Conservation (phyloP, 2,329 filamentous ascomycete genomes). For the Thelonectria blattea region DNA sequence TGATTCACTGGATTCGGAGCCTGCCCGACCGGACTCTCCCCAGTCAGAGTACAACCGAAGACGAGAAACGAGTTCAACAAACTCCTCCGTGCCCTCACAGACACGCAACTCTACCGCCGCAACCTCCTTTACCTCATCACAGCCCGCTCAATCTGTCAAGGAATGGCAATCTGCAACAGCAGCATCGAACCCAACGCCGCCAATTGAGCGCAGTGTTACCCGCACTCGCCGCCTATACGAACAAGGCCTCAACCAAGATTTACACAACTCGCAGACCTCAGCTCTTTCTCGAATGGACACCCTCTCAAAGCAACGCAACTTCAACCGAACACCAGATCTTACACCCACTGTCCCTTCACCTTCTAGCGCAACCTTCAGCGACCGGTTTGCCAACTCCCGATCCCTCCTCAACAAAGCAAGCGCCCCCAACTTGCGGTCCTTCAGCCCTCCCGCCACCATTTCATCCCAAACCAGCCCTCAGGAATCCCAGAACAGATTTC, state of each 20-base stretch:
- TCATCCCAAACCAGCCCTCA: conserved; percentile 47
- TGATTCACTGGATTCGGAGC: conserved; percentile 30
- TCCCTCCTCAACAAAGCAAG: conserved; percentile 63
- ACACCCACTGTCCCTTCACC: conserved; percentile 54
- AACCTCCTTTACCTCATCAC: conserved; percentile 81
- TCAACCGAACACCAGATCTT: conserved; percentile 58
- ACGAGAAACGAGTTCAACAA: conserved; percentile 85
- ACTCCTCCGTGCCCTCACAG: conserved; percentile 70
- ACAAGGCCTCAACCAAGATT: conserved; percentile 77
- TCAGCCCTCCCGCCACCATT: conserved; percentile 54
- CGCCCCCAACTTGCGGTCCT: conserved; percentile 70
- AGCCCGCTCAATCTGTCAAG: conserved; percentile 60
- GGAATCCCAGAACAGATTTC: conserved; percentile 47
- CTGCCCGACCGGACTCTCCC: conserved; percentile 49
- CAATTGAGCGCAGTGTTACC: conserved; percentile 68
- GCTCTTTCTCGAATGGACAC: conserved; percentile 82
- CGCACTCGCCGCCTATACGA: conserved; percentile 83
- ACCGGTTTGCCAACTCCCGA: conserved; percentile 55
- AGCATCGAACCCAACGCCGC: conserved; percentile 46
- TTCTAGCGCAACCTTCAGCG: conserved; percentile 49
- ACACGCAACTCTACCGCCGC: conserved; percentile 84
- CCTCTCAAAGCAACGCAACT: conserved; percentile 67
- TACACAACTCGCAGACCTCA: conserved; percentile 80
- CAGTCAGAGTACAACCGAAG: conserved; percentile 73
- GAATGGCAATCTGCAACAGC: conserved; percentile 54